Evolutionary conservation across 257 asterid species (phyloP), one percentile per base, ranked within the genome.

Genomic region (Oldenlandia corymbosa): DNA sequence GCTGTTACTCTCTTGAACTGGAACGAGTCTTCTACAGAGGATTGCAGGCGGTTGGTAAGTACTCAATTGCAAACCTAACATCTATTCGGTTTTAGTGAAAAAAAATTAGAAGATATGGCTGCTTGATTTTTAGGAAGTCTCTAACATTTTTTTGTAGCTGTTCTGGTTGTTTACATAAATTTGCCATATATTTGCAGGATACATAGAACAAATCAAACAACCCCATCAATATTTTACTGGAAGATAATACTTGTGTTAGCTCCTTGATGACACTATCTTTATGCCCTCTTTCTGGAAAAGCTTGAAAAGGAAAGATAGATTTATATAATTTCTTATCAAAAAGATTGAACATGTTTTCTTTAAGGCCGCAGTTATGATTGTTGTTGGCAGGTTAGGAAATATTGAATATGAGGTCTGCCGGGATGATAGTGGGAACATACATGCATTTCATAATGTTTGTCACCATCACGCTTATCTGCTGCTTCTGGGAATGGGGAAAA

Each of bases 401-500:
- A 78, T 84, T 11, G 94, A 88, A 62, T 91, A 88, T 55, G 84
- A 88, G 58, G 92, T 84, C 17, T 84, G 90, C 78, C 82, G 88
- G 55, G 91, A 88, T 74, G 95, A 84, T 39, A 59, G 64, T 2
- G 95, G 96, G 21, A 62, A 67, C 14, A 41, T 91, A 59, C 77
- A 64, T 30, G 94, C 91, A 71, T 91, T 91, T 74, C 98, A 88
- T 79, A 91, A 88, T 37, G 95, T 91, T 62, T 88, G 96, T 65
- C 94, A 95, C 64, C 98, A 91, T 76, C 98, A 88, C 48, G 98
- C 96, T 4, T 82, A 96, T 62, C 65, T 91, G 60, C 73, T 88
- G 95, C 88, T 37, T 80, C 84, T 2, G 94, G 94, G 47, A 71
- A 81, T 24, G 96, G 98, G 79, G 78, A 74, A 60, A 80, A 62